Base-by-base conservation (phyloP, 192 early-diverging fungal genomes). In the Bifiguratus adelaidae region DNA sequence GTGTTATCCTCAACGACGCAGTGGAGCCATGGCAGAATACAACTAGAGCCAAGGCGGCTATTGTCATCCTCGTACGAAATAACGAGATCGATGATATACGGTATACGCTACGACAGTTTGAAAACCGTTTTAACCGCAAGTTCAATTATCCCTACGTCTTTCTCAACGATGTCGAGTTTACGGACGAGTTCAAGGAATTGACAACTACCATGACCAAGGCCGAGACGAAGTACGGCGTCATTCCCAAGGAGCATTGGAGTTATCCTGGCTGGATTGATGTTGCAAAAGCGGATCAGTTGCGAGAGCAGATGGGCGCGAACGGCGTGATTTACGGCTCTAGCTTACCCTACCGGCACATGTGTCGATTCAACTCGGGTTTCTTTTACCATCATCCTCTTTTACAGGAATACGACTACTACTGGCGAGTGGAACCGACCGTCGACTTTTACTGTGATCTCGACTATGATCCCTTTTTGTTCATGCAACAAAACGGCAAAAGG, bases 71-170 rank as follows among this genome's bases (percentile, higher is more conserved):
- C 8, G 76, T 83, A 19, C 68, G 83, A 21, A 86, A 91, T 35
- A 58, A 53, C 4, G 89, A 91, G 44, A 42, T 85, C 19, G 49
- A 73, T 21, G 76, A 65, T 13, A 65, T 86, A 26, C 58, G 67
- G 7, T 46, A 58, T n/a, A 65, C 84, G 0, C 70, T 91, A 47
- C 68, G 64, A 34, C 73, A 86, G 47, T 52, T 91, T n/a, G 86
- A 92, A 53, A 75, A 86, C 47, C 64, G 87, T 23, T 91, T 89
- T 61, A 92, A 92, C 56, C 32, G 50, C 32, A 71, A 76, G 40
- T 87, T 76, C 63, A 72, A 84, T 45, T 93, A 92, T 53, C 86
- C 88, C 0, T 93, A 86, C 60, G 80, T 93, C 30, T 89, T 91
- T 48, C 59, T 93, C 32, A 93, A 92, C 63, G 81, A 93, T 18